phyloP scores from a whole-genome alignment of 169 alveolate species.

The Cryptosporidium andersoni region DNA sequence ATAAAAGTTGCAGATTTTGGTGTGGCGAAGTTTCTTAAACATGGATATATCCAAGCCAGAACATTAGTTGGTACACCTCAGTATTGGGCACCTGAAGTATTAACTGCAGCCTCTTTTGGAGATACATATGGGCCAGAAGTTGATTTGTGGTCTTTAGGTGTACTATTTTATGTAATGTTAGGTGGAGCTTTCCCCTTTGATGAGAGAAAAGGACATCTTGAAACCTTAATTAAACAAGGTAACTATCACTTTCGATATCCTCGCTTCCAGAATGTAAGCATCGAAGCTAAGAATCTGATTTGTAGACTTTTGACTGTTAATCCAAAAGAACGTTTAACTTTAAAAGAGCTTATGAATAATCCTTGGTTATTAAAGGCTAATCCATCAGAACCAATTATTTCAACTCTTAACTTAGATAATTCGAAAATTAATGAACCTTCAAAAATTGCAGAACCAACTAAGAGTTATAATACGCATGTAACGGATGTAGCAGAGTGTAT shows the following conservation, averaged over 20 bases:
- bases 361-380: slow-evolving; percentile 40
- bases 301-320: slow-evolving; percentile 40
- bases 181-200: slow-evolving; percentile 71
- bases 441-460: no score
- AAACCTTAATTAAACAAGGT: slow-evolving; percentile 45
- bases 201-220: slow-evolving; percentile 67
- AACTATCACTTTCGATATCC: slow-evolving; percentile 71
- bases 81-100: slow-evolving; percentile 76
- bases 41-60: slow-evolving; percentile 71
- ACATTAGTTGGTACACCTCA: slow-evolving; percentile 80
- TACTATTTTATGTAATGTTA: slow-evolving; percentile 71
- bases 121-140: slow-evolving; percentile 70
- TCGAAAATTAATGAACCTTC: not conserved
- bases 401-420: not conserved
- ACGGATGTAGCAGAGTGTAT: no score
- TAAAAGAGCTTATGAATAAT: slow-evolving; percentile 25
- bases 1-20: slow-evolving; percentile 79
- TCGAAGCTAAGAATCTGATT: slow-evolving; percentile 44
- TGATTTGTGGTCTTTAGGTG: slow-evolving; percentile 74
- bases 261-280: slow-evolving; percentile 59
- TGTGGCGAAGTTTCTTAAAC: slow-evolving; percentile 71
- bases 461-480: no score
- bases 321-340: slow-evolving; percentile 50
- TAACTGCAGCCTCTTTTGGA: slow-evolving; percentile 50
- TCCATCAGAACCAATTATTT: slow-evolving; percentile 16